Evolutionary conservation across 2,329 filamentous ascomycete species (phyloP).

Genomic region (Mycosphaerella sp.): DNA sequence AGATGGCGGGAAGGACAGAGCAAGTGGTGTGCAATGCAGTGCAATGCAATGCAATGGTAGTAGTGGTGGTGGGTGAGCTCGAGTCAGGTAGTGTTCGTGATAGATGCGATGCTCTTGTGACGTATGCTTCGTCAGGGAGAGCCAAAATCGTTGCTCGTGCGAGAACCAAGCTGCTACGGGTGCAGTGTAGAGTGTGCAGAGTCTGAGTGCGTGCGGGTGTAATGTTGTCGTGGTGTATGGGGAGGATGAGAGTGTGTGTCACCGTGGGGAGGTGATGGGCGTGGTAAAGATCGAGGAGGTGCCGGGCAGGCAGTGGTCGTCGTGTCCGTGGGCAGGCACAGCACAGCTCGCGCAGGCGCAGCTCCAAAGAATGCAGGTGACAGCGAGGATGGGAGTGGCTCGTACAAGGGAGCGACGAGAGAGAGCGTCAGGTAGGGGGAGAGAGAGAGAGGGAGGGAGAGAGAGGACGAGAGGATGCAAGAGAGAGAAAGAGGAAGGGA

Average conservation of each 20-base stretch:
- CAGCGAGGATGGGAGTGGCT: background rate
- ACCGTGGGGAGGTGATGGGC: background rate
- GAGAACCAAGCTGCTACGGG: conserved; percentile 10
- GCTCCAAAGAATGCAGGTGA: conserved; percentile 9
- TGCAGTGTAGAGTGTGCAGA: conserved; percentile 13
- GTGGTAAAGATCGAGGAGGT: conserved; percentile 9
- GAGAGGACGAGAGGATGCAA: background rate
- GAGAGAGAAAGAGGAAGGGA: background rate
- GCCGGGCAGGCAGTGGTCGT: conserved; percentile 7
- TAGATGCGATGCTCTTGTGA: conserved; percentile 20
- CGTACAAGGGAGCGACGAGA: background rate
- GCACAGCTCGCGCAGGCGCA: background rate
- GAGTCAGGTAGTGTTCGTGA: conserved; percentile 9
- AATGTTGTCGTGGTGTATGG: background rate
- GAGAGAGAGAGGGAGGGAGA: background rate
- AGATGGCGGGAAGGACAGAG: background rate
- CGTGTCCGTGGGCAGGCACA: conserved; percentile 2
- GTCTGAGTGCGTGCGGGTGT: conserved; percentile 10
- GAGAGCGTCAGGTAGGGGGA: background rate
- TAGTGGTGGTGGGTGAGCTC: background rate
- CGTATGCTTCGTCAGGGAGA: conserved; percentile 21
- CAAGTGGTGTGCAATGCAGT: conserved; percentile 5
- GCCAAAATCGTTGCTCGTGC: conserved; percentile 15
- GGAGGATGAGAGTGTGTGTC: background rate
- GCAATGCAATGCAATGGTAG: conserved; percentile 1